Percentiles rank a stretch among this genome's conserved stretches.
Evolutionary conservation across 306 rosid species (phyloP).

Genomic region (Trifolium repens): DNA sequence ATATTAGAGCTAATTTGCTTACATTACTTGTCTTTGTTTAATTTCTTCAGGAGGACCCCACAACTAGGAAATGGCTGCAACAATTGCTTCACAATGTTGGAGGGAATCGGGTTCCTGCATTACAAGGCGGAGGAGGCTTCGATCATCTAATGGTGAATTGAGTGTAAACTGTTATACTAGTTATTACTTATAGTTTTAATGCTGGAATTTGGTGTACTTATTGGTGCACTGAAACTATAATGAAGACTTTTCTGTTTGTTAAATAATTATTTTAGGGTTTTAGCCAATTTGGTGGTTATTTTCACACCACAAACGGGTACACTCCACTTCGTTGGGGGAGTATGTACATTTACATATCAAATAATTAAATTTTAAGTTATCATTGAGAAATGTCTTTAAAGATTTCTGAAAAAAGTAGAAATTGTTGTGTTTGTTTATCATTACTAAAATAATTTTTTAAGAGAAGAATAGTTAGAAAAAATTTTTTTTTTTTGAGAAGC

Average conservation of each 20-base stretch:
- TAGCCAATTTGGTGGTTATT: background rate
- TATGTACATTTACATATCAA: background rate
- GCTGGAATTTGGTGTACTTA: slow-evolving; percentile 31
- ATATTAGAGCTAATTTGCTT: slow-evolving; percentile 20
- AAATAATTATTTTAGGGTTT: background rate
- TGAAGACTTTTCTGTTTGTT: background rate
- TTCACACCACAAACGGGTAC: background rate
- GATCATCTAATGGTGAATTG: slow-evolving; percentile 79
- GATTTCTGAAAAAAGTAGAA: too few species aligned
- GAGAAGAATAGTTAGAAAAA: too few species aligned
- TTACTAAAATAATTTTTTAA: too few species aligned
- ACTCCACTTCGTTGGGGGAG: background rate
- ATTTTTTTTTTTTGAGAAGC: too few species aligned
- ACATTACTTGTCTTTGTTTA: slow-evolving; percentile 19
- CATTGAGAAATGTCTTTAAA: background rate
- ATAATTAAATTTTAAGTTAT: background rate
- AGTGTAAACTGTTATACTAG: slow-evolving; percentile 14
- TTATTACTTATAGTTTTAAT: slow-evolving; percentile 5
- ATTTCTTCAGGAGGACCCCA: slow-evolving; percentile 77
- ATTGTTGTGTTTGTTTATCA: too few species aligned
- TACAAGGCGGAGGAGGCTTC: slow-evolving; percentile 86
- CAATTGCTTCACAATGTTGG: slow-evolving; percentile 84
- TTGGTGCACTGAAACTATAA: background rate
- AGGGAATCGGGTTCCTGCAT: slow-evolving; percentile 66
- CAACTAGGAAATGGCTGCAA: slow-evolving; percentile 91